Evolutionary conservation across 2,329 filamentous ascomycete species (phyloP).

Genomic region (Fusarium veterinarium): DNA sequence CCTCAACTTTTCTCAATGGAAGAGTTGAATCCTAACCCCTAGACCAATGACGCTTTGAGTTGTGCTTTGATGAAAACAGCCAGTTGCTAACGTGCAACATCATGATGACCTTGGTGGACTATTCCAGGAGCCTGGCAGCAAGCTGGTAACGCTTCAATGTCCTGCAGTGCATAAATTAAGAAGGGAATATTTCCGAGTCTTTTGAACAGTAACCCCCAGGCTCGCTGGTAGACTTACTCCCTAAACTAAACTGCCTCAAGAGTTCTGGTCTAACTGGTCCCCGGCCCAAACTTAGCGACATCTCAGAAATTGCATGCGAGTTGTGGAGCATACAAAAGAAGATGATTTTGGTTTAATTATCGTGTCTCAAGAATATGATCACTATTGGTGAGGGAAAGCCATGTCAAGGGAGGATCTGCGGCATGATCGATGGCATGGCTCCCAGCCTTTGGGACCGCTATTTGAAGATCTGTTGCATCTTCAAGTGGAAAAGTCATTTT

Average conservation of each 20-base stretch:
- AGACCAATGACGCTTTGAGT: slow-evolving; percentile 17
- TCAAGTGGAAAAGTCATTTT: no score
- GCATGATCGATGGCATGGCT: neutral
- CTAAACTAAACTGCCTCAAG: no score
- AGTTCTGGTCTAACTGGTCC: neutral
- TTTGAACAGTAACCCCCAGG: accelerated
- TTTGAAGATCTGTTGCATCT: neutral
- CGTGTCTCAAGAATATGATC: neutral
- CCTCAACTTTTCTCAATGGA: slow-evolving; percentile 28
- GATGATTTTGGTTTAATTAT: accelerated
- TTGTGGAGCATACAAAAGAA: no score
- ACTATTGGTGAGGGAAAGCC: neutral
- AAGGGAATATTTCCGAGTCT: accelerated
- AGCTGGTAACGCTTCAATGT: neutral
- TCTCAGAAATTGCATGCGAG: neutral
- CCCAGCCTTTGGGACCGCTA: no score
- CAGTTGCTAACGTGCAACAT: accelerated
- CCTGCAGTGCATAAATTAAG: accelerated
- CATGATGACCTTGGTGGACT: accelerated
- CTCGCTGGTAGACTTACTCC: neutral
- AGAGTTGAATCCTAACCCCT: slow-evolving; percentile 32
- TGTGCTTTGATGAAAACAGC: neutral
- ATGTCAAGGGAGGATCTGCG: neutral
- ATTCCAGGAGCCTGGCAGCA: neutral
- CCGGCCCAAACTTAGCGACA: no score